Evolutionary conservation across 805 yeast genomes (phyloP).

Genomic region (Lachancea kluyveri): DNA sequence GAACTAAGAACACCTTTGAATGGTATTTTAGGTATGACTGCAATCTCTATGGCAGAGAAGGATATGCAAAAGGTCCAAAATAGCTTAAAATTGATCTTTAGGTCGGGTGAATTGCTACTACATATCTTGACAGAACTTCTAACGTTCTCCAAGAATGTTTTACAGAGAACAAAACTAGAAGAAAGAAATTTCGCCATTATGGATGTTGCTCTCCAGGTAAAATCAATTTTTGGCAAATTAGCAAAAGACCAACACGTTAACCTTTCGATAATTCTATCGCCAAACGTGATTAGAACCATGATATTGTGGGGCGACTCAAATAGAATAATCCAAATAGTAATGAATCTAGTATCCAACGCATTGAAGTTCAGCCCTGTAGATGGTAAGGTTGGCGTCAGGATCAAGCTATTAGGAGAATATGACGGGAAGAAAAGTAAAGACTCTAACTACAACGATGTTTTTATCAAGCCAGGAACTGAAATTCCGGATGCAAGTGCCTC

Average conservation of each 20-base stretch:
- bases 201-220: slow-evolving; percentile 80
- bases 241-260: slow-evolving; percentile 73
- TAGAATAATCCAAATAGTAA: slow-evolving; percentile 83
- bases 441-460: slow-evolving; percentile 40
- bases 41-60: slow-evolving; percentile 84
- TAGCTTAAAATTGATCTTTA: slow-evolving; percentile 72
- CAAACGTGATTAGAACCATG: slow-evolving; percentile 54
- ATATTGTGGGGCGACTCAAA: slow-evolving; percentile 83
- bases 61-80: slow-evolving; percentile 63
- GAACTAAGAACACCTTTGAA: slow-evolving; percentile 93
- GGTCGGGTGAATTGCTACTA: slow-evolving; percentile 84
- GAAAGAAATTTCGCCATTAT: slow-evolving; percentile 70
- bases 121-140: slow-evolving; percentile 87
- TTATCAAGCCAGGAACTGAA: slow-evolving; percentile 29
- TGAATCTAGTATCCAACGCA: slow-evolving; percentile 88
- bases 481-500: neutral
- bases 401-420: slow-evolving; percentile 64
- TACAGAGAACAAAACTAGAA: slow-evolving; percentile 77
- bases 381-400: slow-evolving; percentile 65
- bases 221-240: slow-evolving; percentile 76
- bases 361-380: slow-evolving; percentile 88
- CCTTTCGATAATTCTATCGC: slow-evolving; percentile 55
- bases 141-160: slow-evolving; percentile 84
- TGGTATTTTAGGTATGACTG: slow-evolving; percentile 94
- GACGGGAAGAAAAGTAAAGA: slow-evolving; percentile 45